Evolutionary conservation across 257 asterid genomes (phyloP).

Genomic region (Solanum gandarillasii): DNA sequence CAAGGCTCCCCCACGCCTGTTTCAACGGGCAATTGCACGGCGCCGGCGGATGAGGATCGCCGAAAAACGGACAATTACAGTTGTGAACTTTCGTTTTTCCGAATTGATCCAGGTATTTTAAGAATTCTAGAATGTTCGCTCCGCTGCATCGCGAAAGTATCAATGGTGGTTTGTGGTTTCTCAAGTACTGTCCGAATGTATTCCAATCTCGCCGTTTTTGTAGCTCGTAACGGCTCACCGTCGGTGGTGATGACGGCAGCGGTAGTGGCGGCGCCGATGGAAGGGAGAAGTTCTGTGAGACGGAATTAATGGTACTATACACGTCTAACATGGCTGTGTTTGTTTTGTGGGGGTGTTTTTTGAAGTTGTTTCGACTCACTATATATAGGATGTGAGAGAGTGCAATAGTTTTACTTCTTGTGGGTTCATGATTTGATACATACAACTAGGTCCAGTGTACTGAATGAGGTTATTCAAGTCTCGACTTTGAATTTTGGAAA

Average conservation of each 20-base stretch:
- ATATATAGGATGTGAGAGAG: neutral
- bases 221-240: slow-evolving; percentile 45
- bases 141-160: slow-evolving; percentile 53
- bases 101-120: neutral
- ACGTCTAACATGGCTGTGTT: neutral
- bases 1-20: slow-evolving; percentile 66
- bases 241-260: neutral
- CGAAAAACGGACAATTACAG: slow-evolving; percentile 36
- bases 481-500: fast-evolving
- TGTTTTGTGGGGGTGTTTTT: neutral
- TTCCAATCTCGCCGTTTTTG: slow-evolving; percentile 61
- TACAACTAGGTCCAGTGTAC: too few species aligned
- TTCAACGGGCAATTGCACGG: slow-evolving; percentile 31
- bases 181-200: slow-evolving; percentile 49
- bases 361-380: neutral
- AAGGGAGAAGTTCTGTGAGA: neutral
- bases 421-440: neutral
- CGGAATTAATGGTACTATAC: neutral
- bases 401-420: neutral
- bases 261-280: neutral
- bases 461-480: neutral
- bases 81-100: neutral
- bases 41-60: slow-evolving; percentile 33
- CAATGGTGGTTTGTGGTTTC: slow-evolving; percentile 55
- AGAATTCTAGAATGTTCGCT: slow-evolving; percentile 38